Evolutionary conservation across 2,329 filamentous ascomycete genomes (phyloP).

Genomic region (Colletotrichum viniferum): DNA sequence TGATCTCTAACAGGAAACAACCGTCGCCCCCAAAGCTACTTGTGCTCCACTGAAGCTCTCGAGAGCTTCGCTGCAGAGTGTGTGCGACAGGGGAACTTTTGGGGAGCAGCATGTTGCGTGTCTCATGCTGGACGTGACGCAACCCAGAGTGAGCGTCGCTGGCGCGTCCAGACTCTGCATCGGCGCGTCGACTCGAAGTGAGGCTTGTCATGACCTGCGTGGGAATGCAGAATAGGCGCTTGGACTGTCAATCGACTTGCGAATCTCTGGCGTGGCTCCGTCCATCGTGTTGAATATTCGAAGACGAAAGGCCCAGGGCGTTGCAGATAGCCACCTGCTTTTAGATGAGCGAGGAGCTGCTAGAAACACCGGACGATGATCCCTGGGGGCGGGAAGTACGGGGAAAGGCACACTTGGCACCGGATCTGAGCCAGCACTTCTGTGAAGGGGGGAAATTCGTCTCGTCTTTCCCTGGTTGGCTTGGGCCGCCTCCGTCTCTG

Average conservation of each 20-base stretch:
- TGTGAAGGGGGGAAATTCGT: background rate
- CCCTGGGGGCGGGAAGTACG: background rate
- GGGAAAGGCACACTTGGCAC: background rate
- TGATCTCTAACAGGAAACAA: background rate
- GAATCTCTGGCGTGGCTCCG: background rate
- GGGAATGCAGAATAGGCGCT: background rate
- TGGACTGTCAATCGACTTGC: background rate
- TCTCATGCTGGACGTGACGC: background rate
- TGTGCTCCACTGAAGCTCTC: background rate
- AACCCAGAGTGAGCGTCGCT: background rate
- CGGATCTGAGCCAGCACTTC: background rate
- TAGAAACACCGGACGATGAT: background rate
- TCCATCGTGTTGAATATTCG: background rate
- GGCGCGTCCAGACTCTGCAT: background rate
- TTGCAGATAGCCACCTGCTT: background rate
- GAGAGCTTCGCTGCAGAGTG: constrained; percentile 6
- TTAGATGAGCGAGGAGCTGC: background rate
- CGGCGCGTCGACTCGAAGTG: background rate
- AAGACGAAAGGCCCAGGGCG: background rate
- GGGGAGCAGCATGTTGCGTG: background rate
- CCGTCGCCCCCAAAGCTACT: background rate
- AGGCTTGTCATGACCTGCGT: background rate
- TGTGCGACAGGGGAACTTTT: background rate
- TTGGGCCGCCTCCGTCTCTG: background rate
- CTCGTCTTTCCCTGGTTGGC: background rate